Percentiles rank a stretch among this genome's conserved stretches.
Conservation (phyloP, 805 yeast species). For the Scheffersomyces coipomensis region DNA sequence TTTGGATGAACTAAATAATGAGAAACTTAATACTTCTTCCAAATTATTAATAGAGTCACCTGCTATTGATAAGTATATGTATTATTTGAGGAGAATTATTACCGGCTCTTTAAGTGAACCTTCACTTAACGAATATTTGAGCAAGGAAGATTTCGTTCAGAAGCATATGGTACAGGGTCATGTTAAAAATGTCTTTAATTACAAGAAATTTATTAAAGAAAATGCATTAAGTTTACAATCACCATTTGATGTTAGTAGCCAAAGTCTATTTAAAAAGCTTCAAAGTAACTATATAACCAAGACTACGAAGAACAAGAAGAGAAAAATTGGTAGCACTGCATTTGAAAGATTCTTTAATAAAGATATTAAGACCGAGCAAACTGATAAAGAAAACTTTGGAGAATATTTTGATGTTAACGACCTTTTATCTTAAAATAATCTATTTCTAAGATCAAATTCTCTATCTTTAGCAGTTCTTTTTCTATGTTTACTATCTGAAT, state of each 20-base stretch:
- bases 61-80: constrained; percentile 23
- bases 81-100: constrained; percentile 22
- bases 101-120: constrained; percentile 17
- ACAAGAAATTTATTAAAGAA: no score
- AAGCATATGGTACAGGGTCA: no score
- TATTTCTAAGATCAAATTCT: constrained; percentile 37
- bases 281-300: constrained; percentile 21
- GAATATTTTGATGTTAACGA: constrained; percentile 9
- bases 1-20: neutral
- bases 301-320: constrained; percentile 13
- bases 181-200: no score
- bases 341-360: neutral
- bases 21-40: constrained; percentile 5
- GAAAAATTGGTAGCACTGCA: neutral
- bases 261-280: constrained; percentile 11
- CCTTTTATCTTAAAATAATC: constrained; percentile 20
- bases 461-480: constrained; percentile 45
- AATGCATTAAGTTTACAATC: no score
- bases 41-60: constrained; percentile 30
- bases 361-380: neutral
- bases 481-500: constrained; percentile 39
- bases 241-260: no score
- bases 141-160: constrained; percentile 22
- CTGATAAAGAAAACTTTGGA: constrained; percentile 6
- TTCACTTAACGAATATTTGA: constrained; percentile 17